These are phyloP conservation scores for Alternaria arbusti DNA, from an alignment of 2,329 filamentous ascomycete species.

Conservation along the genomic window DNA sequence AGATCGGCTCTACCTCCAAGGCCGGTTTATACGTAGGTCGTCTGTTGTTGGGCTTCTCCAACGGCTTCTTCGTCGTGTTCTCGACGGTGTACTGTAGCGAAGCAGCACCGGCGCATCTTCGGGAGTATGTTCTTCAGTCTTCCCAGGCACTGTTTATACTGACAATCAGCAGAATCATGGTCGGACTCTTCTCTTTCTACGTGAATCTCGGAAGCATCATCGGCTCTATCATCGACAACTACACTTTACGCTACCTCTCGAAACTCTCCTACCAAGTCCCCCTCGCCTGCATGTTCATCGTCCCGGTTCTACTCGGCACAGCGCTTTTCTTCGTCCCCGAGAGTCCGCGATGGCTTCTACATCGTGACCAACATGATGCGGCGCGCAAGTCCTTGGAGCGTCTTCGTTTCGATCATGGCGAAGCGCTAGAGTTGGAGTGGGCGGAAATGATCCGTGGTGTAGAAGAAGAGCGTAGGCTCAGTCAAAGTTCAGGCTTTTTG, in stretches of 20 bases:
- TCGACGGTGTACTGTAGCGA: conserved; percentile 59
- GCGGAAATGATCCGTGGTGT: conserved; percentile 34
- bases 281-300: conserved; percentile 59
- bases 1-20: conserved; percentile 22
- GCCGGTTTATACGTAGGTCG: conserved; percentile 53
- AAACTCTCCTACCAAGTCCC: conserved; percentile 52
- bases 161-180: conserved; percentile 53
- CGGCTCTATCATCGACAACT: conserved; percentile 48
- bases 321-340: conserved; percentile 40
- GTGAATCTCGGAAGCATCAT: conserved; percentile 58
- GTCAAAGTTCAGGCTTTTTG: conserved; percentile 56
- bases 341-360: conserved; percentile 52
- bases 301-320: conserved; percentile 55
- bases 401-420: conserved; percentile 25
- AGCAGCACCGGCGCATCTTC: conserved; percentile 33
- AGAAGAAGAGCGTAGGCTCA: conserved; percentile 50
- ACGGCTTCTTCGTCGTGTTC: conserved; percentile 61
- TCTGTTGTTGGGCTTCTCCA: conserved; percentile 41
- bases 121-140: too few relatives aligned
- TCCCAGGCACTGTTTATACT: too few relatives aligned
- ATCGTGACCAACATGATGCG: conserved; percentile 20
- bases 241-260: conserved; percentile 26
- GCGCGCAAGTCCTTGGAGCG: conserved; percentile 23
- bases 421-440: conserved; percentile 34
- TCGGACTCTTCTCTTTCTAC: conserved; percentile 56